A percentile compares a stretch with the other conserved stretches of the same genome.
These are phyloP conservation scores for Astrocystis sublimbata DNA, from an alignment of 495 filamentous ascomycete species.

Conservation along the genomic window DNA sequence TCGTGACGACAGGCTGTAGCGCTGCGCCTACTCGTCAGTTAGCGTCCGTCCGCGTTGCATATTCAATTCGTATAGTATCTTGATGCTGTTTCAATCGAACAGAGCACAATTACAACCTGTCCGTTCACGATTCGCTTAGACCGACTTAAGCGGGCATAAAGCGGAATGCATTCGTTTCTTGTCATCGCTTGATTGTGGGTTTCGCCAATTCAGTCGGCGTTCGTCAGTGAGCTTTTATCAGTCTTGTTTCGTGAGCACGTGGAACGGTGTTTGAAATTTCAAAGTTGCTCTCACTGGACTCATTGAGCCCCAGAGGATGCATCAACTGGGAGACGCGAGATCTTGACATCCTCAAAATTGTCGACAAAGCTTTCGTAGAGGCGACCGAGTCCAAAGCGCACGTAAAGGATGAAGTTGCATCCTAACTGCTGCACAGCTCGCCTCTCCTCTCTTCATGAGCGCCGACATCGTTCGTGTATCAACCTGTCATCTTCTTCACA, in stretches of 20 bases:
- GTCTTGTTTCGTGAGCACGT: neutral
- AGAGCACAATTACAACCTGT: too few relatives aligned
- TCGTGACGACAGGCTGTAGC: too few relatives aligned
- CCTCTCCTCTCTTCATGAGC: neutral
- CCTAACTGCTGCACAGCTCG: neutral
- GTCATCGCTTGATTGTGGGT: too few relatives aligned
- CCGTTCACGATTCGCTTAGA: too few relatives aligned
- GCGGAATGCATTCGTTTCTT: too few relatives aligned
- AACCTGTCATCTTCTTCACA: slow-evolving; percentile 27
- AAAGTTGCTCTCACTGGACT: neutral
- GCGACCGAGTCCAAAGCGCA: too few relatives aligned
- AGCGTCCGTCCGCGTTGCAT: too few relatives aligned
- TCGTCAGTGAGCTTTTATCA: neutral
- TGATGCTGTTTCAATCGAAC: too few relatives aligned
- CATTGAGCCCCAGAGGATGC: neutral
- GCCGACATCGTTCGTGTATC: neutral
- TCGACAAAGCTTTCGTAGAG: neutral
- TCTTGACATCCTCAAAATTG: neutral
- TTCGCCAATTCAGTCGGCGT: neutral
- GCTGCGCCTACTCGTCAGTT: too few relatives aligned
- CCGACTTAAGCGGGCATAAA: too few relatives aligned
- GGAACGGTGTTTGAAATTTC: neutral
- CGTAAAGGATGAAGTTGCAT: neutral
- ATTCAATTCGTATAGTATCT: too few relatives aligned
- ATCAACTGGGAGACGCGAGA: too few relatives aligned